phyloP scores from a whole-genome alignment of 805 yeast genomes.

The Komagataella pastoris region DNA sequence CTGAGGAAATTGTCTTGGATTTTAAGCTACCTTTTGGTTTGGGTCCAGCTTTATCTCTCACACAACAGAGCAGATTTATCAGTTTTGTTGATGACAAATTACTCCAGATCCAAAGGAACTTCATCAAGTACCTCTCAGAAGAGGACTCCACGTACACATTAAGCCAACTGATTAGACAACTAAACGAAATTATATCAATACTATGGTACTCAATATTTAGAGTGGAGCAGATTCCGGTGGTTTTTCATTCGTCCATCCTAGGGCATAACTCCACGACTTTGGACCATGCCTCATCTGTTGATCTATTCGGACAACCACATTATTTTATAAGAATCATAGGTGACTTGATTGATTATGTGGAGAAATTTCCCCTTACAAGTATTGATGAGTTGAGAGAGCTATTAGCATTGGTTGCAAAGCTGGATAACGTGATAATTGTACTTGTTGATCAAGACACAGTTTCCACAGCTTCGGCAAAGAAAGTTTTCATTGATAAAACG shows the following conservation, averaged over 20 bases:
- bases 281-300: background rate
- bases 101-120: slow-evolving; percentile 39
- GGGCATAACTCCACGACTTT: background rate
- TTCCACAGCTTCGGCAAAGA: slow-evolving; percentile 2
- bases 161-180: slow-evolving; percentile 26
- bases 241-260: slow-evolving; percentile 11
- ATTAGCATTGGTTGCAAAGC: slow-evolving; percentile 10
- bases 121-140: slow-evolving; percentile 22
- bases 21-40: background rate
- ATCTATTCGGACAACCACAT: slow-evolving; percentile 44
- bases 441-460: slow-evolving; percentile 14
- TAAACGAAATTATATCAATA: slow-evolving; percentile 35
- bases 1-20: slow-evolving; percentile 1
- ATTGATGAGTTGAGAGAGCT: slow-evolving; percentile 11
- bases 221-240: slow-evolving; percentile 13
- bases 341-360: slow-evolving; percentile 49
- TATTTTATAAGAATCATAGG: slow-evolving; percentile 53
- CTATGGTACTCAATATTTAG: slow-evolving; percentile 46
- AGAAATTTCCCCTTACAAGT: slow-evolving; percentile 18
- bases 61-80: slow-evolving; percentile 45
- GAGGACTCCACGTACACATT: slow-evolving; percentile 14
- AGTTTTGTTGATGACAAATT: slow-evolving; percentile 41
- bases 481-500: slow-evolving; percentile 13
- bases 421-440: slow-evolving; percentile 17
- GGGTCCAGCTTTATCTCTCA: slow-evolving; percentile 6